These are phyloP conservation scores for Pleurotus djamor DNA, from an alignment of 768 basidiomycete species.

Conservation along the genomic window DNA sequence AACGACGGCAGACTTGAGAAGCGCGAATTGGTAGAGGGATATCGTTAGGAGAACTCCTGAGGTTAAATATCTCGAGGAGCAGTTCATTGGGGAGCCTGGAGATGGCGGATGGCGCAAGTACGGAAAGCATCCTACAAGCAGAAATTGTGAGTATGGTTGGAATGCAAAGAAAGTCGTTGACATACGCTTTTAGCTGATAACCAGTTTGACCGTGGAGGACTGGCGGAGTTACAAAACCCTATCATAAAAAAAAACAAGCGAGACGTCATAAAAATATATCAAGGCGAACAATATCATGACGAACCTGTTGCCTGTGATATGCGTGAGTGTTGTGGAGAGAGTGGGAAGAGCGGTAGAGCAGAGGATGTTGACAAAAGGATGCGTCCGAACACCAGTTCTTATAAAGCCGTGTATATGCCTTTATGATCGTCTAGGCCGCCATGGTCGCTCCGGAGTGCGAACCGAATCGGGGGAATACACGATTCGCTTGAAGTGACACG, in stretches of 20 bases:
- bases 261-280: neutral
- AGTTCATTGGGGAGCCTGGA: conserved; percentile 1
- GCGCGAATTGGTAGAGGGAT: neutral
- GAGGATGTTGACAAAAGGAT: neutral
- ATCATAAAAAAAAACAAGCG: neutral
- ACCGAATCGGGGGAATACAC: neutral
- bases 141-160: neutral
- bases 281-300: neutral
- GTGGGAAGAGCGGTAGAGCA: neutral
- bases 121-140: neutral
- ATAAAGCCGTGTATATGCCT: neutral
- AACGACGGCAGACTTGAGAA: conserved; percentile 1
- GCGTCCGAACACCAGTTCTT: neutral
- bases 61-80: neutral
- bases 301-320: neutral
- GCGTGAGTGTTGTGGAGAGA: neutral
- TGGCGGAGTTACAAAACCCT: neutral
- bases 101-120: neutral
- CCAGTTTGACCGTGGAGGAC: neutral
- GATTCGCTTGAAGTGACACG: neutral
- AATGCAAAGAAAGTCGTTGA: neutral
- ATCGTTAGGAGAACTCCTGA: neutral
- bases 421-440: conserved; percentile 5
- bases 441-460: neutral
- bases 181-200: too few species aligned